A percentile compares a stretch with the other conserved stretches of the same genome.
These are phyloP conservation scores for Termitomyces sp. DNA, from an alignment of 768 basidiomycete genomes.

Conservation along the genomic window DNA sequence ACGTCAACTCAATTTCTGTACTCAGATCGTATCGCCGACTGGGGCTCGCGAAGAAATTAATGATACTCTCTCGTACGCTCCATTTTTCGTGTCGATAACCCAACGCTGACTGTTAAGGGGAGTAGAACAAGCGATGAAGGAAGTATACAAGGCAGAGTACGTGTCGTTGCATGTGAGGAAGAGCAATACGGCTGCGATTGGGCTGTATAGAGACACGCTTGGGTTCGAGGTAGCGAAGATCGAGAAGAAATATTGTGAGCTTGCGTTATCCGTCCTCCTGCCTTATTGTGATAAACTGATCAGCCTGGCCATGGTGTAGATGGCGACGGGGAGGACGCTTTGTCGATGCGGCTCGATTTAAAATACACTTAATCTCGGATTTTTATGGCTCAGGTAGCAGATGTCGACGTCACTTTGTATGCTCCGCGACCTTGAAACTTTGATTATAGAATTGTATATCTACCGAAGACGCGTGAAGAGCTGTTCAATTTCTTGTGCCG, in stretches of 20 bases:
- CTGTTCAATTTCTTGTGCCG: too few relatives aligned
- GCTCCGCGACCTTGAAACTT: not conserved
- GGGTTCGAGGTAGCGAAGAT: conserved; percentile 86
- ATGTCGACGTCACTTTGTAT: not conserved
- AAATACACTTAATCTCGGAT: not conserved
- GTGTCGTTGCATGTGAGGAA: conserved; percentile 92
- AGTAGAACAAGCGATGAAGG: conserved; percentile 88
- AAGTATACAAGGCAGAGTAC: conserved; percentile 79
- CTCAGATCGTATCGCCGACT: conserved; percentile 87
- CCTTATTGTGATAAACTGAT: not conserved
- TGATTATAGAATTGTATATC: too few relatives aligned
- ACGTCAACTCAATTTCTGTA: conserved; percentile 97
- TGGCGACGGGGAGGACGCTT: conserved; percentile 7
- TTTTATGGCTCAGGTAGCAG: not conserved
- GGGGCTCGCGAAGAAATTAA: conserved; percentile 90
- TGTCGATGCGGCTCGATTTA: conserved; percentile 5
- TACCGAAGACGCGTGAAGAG: too few relatives aligned
- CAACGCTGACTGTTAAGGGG: not conserved
- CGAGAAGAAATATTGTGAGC: conserved; percentile 90
- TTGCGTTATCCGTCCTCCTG: not conserved
- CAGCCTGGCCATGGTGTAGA: not conserved
- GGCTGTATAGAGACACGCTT: conserved; percentile 83
- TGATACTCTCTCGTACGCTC: conserved; percentile 85
- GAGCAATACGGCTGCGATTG: conserved; percentile 91
- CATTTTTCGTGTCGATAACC: not conserved